A percentile compares a stretch with the other conserved stretches of the same genome.
phyloP scores from a whole-genome alignment of 805 yeast species.

The Nakazawaea holstii region DNA sequence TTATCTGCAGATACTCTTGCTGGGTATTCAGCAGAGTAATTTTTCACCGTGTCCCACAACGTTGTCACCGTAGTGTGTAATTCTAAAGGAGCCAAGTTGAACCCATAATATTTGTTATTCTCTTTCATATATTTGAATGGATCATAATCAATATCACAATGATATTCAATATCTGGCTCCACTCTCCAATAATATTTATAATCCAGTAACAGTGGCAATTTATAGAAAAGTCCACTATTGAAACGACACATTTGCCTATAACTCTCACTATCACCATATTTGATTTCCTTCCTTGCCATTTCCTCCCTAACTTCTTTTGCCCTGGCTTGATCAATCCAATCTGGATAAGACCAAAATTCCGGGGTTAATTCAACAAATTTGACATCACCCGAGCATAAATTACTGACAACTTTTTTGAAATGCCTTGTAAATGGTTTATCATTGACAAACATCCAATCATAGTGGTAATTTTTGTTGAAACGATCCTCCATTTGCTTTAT shows the following conservation, averaged over 20 bases:
- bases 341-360: conserved; percentile 66
- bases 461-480: conserved; percentile 54
- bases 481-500: conserved; percentile 57
- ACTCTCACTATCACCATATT: conserved; percentile 43
- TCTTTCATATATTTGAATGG: conserved; percentile 39
- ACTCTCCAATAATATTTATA: conserved; percentile 59
- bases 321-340: conserved; percentile 49
- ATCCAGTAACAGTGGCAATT: conserved; percentile 34
- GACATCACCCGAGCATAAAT: conserved; percentile 49
- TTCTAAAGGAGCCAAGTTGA: conserved; percentile 45
- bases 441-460: conserved; percentile 74
- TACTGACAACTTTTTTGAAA: conserved; percentile 43
- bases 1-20: conserved; percentile 41
- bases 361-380: conserved; percentile 53
- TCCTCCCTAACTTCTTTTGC: conserved; percentile 40
- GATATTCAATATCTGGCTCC: conserved; percentile 51
- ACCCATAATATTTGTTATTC: conserved; percentile 44
- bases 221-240: conserved; percentile 59
- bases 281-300: conserved; percentile 35
- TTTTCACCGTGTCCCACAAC: conserved; percentile 43
- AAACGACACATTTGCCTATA: conserved; percentile 70
- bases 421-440: conserved; percentile 55
- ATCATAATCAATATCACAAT: conserved; percentile 54
- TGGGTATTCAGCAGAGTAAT: conserved; percentile 40
- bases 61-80: conserved; percentile 47